Evolutionary conservation across 2,329 filamentous ascomycete genomes (phyloP), one percentile per base, ranked within the genome.

Genomic region (Ophiosphaerella narmari): DNA sequence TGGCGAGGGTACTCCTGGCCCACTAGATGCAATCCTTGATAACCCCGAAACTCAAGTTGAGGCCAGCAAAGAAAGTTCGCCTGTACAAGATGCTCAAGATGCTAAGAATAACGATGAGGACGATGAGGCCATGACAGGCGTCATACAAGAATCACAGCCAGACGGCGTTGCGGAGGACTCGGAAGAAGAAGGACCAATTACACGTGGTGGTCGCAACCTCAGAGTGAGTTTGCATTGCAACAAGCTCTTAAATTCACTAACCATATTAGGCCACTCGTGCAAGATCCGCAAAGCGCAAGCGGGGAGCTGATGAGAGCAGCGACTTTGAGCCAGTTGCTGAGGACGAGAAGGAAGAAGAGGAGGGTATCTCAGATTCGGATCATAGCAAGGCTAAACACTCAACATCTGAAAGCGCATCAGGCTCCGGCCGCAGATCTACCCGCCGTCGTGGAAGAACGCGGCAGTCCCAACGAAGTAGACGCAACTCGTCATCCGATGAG

Each of bases 281-380:
- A 5, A 63, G 56, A 47, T 67, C 68, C 14, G 59, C 62, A 8
- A 72, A 68, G 45, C 66, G 65, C 32, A 74, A 72, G 48, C 64
- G 67, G 13, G 81, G 68, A 50, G 73, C 54, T 59, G 80, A 84
- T 41, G 82, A 85, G 43, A 84, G 81, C 59, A 86, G 83, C 59
- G 84, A 87, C 59, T 87, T 86, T 55, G 83, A 86, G 60, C 84
- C 84, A 5, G 79, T 78, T 31, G 77, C 77, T 18, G 83, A 85
- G 41, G 79, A 78, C 39, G 82, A 81, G 12, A 80, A 79, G 18
- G 82, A 82, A 50, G 75, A 82, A 46, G 75, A 75, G 13, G 77
- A 78, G 21, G 82, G 83, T 46, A 77, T 83, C 43, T 83, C 80
- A 2, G 78, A 78, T 34, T 82, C 80, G 6, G 80, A 78, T 52